Conservation (phyloP, 1,284 basidiomycete genomes). For the Xerocomus nothofagi region DNA sequence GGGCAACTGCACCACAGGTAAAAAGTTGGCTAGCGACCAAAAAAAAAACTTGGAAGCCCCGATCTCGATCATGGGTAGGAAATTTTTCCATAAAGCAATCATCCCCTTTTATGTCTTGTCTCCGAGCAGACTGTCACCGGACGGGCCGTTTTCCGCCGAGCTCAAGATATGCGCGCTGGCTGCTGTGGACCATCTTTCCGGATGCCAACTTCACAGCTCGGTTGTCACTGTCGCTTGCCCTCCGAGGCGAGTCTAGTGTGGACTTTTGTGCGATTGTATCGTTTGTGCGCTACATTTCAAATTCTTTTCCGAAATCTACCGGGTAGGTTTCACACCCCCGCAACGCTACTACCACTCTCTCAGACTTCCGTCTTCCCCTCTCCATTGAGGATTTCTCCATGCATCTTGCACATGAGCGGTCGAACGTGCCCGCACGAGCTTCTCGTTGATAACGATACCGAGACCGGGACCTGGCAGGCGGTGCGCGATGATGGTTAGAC, state of each 20-base stretch:
- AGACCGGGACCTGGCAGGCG: constrained; percentile 54
- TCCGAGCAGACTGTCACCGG: not conserved
- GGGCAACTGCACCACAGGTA: constrained; percentile 2
- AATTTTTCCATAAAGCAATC: too few species aligned
- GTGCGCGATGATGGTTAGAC: constrained; percentile 2
- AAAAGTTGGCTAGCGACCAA: not conserved
- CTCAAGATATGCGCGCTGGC: not conserved
- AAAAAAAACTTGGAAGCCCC: constrained; percentile 2
- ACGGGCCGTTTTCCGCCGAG: constrained; percentile 12
- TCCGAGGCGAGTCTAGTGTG: not conserved
- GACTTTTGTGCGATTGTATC: too few species aligned
- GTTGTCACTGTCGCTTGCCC: not conserved
- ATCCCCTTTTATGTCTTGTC: not conserved
- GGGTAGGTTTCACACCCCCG: not conserved
- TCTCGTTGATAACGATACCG: constrained; percentile 70
- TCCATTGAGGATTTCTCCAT: constrained; percentile 66
- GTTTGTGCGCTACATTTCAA: too few species aligned
- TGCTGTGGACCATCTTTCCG: not conserved
- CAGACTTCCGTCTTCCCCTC: constrained; percentile 53
- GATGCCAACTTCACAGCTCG: not conserved
- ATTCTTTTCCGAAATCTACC: not conserved
- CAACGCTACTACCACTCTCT: constrained; percentile 48
- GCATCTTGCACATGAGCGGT: constrained; percentile 37
- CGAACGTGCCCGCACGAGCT: constrained; percentile 49
- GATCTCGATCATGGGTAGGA: too few species aligned